Base-by-base conservation (phyloP, 345 rosid genomes). In the Pistacia atlantica region DNA sequence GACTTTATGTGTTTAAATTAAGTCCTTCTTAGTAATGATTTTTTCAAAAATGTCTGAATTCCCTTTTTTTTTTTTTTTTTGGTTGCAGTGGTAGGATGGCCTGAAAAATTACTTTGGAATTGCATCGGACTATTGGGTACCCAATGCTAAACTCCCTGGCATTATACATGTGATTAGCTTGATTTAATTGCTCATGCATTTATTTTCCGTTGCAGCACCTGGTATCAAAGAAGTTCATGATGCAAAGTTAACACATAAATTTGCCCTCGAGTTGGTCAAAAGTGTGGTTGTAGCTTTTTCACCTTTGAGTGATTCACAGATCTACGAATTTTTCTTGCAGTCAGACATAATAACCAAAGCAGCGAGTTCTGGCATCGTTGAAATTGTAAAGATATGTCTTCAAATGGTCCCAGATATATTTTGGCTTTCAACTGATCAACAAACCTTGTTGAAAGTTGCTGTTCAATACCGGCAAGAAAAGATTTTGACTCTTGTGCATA, bases 401-500 rank as follows among this genome's bases (percentile, higher is more conserved):
- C 33, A 11, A 31, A 60, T 60, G 33, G 8, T 56, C 25, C 74
- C 74, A 9, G 38, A 56, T 57, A 5, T 57, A 3, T 12, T 71
- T 71, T 56, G 63, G 74, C 18, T 33, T 54, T 48, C 0, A 9
- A 37, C 5, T 16, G 3, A 20, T n/a, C 11, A 10, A 1, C 0
- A 35, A 10, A 1, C 52, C 17, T 4, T 75, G 16, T 46, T 75
- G 17, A 72, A 79, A 14, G 16, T 63, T 33, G 79, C 73, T 20
- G 73, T 80, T 16, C 10, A 57, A 37, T 28, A 48, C 11, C 65
- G 56, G 11, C 83, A 59, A 59, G 79, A 71, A 49, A 65, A 48
- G 13, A 69, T 80, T 52, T 65, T 70, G 28, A 75, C 42, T 57
- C 76, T 80, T 28, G 10, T 62, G 46, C n/a, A 68, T 22, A 54